Conservation (phyloP, 768 basidiomycete genomes). For the Boletales sp. region DNA sequence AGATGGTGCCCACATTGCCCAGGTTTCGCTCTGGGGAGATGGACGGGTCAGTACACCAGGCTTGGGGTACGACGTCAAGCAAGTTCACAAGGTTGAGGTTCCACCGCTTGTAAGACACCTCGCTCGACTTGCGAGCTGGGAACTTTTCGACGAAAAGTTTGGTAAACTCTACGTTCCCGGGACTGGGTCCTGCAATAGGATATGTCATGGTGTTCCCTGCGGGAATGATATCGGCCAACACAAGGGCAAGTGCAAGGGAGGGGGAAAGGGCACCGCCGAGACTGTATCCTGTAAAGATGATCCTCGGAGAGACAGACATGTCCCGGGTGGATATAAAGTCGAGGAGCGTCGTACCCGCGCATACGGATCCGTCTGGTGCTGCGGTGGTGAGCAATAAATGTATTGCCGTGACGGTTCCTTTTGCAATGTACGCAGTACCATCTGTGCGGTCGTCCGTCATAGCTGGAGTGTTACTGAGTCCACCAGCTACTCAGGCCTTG, state of each 20-base stretch:
- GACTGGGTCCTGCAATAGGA: neutral
- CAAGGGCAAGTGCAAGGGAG: conserved; percentile 6
- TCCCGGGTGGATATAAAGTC: neutral
- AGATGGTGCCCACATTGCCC: neutral
- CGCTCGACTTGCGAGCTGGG: neutral
- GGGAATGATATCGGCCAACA: neutral
- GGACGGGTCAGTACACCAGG: neutral
- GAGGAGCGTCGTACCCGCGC: neutral
- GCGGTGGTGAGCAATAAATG: neutral
- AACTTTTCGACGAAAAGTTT: neutral
- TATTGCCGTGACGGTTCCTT: neutral
- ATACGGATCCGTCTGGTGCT: neutral
- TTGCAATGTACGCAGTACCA: neutral
- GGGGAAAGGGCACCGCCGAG: conserved; percentile 2
- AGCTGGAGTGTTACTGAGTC: neutral
- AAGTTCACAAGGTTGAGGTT: conserved; percentile 8
- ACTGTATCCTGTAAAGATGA: conserved; percentile 4
- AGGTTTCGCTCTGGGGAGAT: conserved; percentile 3
- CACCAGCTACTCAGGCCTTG: conserved; percentile 2
- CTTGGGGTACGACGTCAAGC: conserved; percentile 5
- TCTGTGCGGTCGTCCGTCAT: neutral
- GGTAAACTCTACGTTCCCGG: conserved; percentile 1
- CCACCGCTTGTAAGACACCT: conserved; percentile 1
- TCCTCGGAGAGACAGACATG: neutral
- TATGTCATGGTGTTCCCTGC: neutral